Conservation (phyloP, 306 rosid species). For the Corylus heterophylla region DNA sequence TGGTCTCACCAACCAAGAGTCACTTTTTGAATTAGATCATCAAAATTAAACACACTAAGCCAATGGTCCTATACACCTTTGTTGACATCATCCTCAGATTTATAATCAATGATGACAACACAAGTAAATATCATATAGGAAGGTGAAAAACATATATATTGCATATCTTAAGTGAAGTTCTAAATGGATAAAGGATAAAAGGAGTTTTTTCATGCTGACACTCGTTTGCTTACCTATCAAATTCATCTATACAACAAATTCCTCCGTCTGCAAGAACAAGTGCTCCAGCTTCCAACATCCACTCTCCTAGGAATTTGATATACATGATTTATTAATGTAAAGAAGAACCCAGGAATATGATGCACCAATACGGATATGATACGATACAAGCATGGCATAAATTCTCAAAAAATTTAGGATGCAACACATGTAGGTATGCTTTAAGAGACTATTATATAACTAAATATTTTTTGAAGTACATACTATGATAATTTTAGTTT, state of each 20-base stretch:
- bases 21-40: not conserved
- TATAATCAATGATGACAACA: not conserved
- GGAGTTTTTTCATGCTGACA: not conserved
- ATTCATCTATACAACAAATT: constrained; percentile 95
- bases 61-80: not conserved
- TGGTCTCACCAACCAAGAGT: not conserved
- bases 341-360: not conserved
- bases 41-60: not conserved
- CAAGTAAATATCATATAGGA: not conserved
- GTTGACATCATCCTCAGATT: not conserved
- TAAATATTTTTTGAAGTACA: not conserved
- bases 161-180: not conserved
- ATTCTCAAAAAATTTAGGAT: not conserved
- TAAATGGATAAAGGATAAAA: not conserved
- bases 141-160: not conserved
- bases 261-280: constrained; percentile 99
- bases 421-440: too few species aligned
- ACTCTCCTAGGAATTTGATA: constrained; percentile 64
- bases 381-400: not conserved
- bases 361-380: not conserved
- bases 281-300: constrained; percentile 99
- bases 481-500: not conserved
- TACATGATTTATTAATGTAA: not conserved
- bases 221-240: constrained; percentile 61
- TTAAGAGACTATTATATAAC: not conserved